Base-by-base conservation (phyloP, 306 rosid species). In the Ochetophila trinervis region DNA sequence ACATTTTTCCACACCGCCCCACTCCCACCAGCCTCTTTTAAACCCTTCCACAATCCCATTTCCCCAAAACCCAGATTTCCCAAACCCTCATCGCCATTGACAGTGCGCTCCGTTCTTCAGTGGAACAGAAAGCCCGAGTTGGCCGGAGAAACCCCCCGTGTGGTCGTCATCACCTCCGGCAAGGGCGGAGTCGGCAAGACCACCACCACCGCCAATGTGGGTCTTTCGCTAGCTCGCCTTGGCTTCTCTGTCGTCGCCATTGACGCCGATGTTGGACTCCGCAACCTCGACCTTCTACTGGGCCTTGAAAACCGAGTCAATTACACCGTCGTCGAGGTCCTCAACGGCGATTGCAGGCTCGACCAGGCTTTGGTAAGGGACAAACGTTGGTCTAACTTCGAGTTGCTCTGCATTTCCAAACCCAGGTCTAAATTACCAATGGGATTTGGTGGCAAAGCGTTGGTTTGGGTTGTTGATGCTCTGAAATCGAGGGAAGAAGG, bases 271-370 rank as follows among this genome's bases (percentile, higher is more conserved):
- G 99, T 94, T 0, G 99, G 99, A 21, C 94, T 94, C 62, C 91
- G 99, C 12, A 94, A 94, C 80, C 97, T 94, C 19, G 99, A 94
- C 83, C 99, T 94, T 77, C 90, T 94, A 10, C 76, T 94, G 1
- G 97, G 99, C 57, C 99, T 94, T 36, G 97, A 94, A 70, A 94
- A 88, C 53, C 96, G 99, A 58, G 97, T 94, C 68, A 93, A 93
- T 60, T 93, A 93, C 85, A 90, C 99, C 48, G 91, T 83, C 17
- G 74, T 94, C 0, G 97, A 94, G 83, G 88, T 94, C 67, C 95
- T 94, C 76, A 94, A 94, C 73, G 97, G 97, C 35, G 99, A 94
- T 57, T 94, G 99, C 74, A 72, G 97, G 49, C 81, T 94, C 35
- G 99, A 94, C 88, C 99, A 94, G 23, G 99, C 99, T 30, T 82